Conservation (phyloP, 225 moss, liverwort and hornwort species). For the Pseudoscleropodium purum region DNA sequence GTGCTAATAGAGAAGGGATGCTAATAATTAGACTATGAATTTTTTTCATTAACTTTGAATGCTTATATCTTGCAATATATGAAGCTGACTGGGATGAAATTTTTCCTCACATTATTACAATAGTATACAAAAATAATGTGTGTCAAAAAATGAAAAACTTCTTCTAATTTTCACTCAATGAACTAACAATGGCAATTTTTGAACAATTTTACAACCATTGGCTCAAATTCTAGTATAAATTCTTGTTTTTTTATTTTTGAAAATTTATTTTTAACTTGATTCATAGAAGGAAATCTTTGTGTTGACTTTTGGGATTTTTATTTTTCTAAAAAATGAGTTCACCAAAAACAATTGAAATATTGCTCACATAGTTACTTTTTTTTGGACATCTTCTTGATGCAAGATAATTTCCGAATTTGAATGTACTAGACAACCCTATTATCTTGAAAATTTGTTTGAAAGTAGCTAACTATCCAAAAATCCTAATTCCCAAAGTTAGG, state of each 20-base stretch:
- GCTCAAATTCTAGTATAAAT: neutral
- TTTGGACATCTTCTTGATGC: too few species aligned
- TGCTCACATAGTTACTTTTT: neutral
- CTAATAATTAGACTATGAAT: accelerated
- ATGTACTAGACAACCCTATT: too few species aligned
- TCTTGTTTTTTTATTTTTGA: too few species aligned
- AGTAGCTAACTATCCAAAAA: neutral
- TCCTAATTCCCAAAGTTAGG: neutral
- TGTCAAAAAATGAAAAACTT: neutral
- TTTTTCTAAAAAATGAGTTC: too few species aligned
- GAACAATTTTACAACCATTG: neutral
- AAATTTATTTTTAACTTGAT: too few species aligned
- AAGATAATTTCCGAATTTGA: too few species aligned
- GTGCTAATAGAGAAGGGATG: accelerated
- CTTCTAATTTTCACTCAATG: neutral
- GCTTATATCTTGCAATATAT: neutral
- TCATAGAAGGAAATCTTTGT: too few species aligned
- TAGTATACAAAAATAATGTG: neutral
- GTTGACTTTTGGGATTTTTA: neutral
- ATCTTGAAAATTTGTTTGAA: too few species aligned
- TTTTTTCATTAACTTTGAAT: neutral
- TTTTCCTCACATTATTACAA: neutral
- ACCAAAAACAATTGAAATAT: neutral
- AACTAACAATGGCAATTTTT: neutral
- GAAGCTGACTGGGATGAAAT: neutral